phyloP scores from a whole-genome alignment of 2,329 filamentous ascomycete genomes.

The Stachybotrys elegans region DNA sequence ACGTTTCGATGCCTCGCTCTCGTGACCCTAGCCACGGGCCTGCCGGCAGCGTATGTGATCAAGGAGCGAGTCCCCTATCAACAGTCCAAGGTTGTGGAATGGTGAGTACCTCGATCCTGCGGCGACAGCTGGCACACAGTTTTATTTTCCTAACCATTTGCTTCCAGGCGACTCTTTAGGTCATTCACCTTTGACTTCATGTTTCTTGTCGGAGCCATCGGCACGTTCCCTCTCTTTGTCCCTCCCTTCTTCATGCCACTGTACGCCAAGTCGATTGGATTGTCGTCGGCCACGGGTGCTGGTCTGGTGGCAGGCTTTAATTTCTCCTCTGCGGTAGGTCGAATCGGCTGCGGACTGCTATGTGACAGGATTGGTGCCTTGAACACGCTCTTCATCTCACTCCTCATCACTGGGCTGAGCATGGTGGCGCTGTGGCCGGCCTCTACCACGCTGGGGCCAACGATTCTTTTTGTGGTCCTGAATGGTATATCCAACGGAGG shows the following conservation, averaged over 20 bases:
- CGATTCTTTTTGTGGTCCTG: conserved; percentile 52
- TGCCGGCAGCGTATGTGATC: conserved; percentile 51
- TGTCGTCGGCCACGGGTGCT: conserved; percentile 48
- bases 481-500: conserved; percentile 58
- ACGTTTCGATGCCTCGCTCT: conserved; percentile 48
- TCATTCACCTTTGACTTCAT: conserved; percentile 45
- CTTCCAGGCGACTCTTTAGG: conserved; percentile 42
- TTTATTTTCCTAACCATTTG: background rate
- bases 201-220: conserved; percentile 49
- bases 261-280: conserved; percentile 48
- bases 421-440: conserved; percentile 59
- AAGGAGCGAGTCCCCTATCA: conserved; percentile 38
- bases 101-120: conserved; percentile 21
- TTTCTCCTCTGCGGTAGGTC: conserved; percentile 53
- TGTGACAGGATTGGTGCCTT: conserved; percentile 51
- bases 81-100: conserved; percentile 37
- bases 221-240: conserved; percentile 55
- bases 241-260: conserved; percentile 58
- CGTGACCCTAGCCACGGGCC: conserved; percentile 44
- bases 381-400: conserved; percentile 47
- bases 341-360: conserved; percentile 47
- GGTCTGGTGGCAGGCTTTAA: conserved; percentile 57
- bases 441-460: conserved; percentile 45
- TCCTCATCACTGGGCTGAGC: conserved; percentile 49
- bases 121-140: background rate